Conservation (phyloP, 1,284 basidiomycete species). For the Vanrija pseudolonga region DNA sequence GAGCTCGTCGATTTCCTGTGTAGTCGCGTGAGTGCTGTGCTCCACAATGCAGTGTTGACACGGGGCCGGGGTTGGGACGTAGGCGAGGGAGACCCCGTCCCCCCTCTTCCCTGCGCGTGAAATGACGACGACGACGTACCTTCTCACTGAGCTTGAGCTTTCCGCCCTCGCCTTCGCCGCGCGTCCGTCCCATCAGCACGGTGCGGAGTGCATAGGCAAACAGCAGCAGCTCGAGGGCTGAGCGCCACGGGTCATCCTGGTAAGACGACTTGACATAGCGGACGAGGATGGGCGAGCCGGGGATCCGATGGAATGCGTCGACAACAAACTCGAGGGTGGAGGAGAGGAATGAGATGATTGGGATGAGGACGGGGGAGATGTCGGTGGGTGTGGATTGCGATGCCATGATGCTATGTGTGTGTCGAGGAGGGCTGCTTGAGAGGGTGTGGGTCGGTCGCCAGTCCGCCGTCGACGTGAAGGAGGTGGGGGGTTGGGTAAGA, state of each 20-base stretch:
- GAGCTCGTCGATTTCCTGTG: slow-evolving; percentile 93
- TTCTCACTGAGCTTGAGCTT: slow-evolving; percentile 79
- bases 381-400: slow-evolving; percentile 16
- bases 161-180: slow-evolving; percentile 70
- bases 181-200: slow-evolving; percentile 79
- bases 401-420: background rate
- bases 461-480: background rate
- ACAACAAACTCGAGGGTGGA: slow-evolving; percentile 25
- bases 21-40: slow-evolving; percentile 2
- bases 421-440: background rate
- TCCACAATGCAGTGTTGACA: background rate
- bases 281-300: slow-evolving; percentile 82
- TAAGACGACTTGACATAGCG: slow-evolving; percentile 78
- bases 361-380: slow-evolving; percentile 40
- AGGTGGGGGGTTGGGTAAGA: background rate
- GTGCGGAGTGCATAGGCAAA: slow-evolving; percentile 86
- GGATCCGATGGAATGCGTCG: slow-evolving; percentile 54
- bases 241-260: slow-evolving; percentile 89
- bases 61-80: background rate
- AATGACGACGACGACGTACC: slow-evolving; percentile 51
- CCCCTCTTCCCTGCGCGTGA: background rate
- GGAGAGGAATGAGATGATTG: slow-evolving; percentile 34
- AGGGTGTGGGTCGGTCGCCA: background rate
- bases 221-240: slow-evolving; percentile 84
- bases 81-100: background rate